These are phyloP conservation scores for Aspergillus quadrilineatus DNA, from an alignment of 2,329 filamentous ascomycete species.

Conservation along the genomic window DNA sequence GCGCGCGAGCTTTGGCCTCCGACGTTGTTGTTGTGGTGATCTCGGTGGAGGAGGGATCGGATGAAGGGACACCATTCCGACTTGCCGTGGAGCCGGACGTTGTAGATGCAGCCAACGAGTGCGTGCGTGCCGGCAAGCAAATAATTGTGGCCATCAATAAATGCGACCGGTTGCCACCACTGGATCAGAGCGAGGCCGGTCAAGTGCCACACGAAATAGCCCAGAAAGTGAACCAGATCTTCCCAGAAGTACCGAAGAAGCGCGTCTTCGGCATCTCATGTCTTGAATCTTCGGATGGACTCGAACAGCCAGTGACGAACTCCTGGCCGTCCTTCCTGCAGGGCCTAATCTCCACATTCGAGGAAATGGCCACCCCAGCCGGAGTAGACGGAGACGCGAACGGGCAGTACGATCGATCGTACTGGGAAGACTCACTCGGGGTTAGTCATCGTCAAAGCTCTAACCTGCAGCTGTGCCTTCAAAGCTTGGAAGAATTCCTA, in stretches of 20 bases:
- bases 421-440: slow-evolving; percentile 80
- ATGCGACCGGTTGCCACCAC: slow-evolving; percentile 48
- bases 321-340: slow-evolving; percentile 64
- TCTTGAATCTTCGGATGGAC: slow-evolving; percentile 51
- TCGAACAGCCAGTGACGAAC: slow-evolving; percentile 37
- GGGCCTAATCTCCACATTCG: slow-evolving; percentile 67
- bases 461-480: slow-evolving; percentile 71
- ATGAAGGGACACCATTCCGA: slow-evolving; percentile 23
- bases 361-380: slow-evolving; percentile 42
- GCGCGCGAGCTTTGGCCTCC: slow-evolving; percentile 74
- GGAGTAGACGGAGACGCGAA: slow-evolving; percentile 35
- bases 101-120: slow-evolving; percentile 52
- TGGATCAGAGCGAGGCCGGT: slow-evolving; percentile 11
- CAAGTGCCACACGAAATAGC: slow-evolving; percentile 21
- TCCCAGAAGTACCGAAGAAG: slow-evolving; percentile 46
- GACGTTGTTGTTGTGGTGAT: slow-evolving; percentile 82
- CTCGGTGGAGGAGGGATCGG: slow-evolving; percentile 61
- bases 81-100: slow-evolving; percentile 57
- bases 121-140: slow-evolving; percentile 50
- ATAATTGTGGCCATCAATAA: slow-evolving; percentile 64
- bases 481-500: slow-evolving; percentile 72
- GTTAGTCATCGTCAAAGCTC: slow-evolving; percentile 87
- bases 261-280: slow-evolving; percentile 70
- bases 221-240: slow-evolving; percentile 42
- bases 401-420: slow-evolving; percentile 56